Conservation (phyloP, 176 grass and related monocot genomes). For the Oryza coarctata region DNA sequence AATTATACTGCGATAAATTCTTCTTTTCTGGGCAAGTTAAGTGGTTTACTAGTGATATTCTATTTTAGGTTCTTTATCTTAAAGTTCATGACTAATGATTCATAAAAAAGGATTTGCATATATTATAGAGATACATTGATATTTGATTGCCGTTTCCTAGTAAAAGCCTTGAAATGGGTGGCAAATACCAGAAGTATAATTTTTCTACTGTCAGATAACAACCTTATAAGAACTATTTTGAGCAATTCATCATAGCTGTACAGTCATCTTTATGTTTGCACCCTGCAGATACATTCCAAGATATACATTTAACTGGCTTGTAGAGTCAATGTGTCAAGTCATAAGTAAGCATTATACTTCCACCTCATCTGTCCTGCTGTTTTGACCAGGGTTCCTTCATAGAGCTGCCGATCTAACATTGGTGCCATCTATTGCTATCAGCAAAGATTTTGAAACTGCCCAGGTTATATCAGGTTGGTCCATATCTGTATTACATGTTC, state of each 20-base stretch:
- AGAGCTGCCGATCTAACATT: slow-evolving; percentile 86
- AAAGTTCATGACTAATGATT: background rate
- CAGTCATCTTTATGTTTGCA: background rate
- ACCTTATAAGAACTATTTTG: background rate
- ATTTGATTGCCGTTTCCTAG: background rate
- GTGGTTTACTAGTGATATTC: background rate
- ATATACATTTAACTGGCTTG: slow-evolving; percentile 99
- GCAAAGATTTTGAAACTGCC: slow-evolving; percentile 79
- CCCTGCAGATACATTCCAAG: slow-evolving; percentile 87
- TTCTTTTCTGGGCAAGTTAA: background rate
- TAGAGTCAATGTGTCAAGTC: slow-evolving; percentile 92
- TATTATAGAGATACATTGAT: background rate
- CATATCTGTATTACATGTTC: background rate
- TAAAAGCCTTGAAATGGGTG: background rate
- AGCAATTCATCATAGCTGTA: background rate
- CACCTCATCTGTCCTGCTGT: background rate
- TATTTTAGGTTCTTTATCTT: background rate
- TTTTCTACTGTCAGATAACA: too few species aligned
- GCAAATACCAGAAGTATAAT: background rate
- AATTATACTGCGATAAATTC: background rate
- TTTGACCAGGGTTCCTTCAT: slow-evolving; percentile 75
- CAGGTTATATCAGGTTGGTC: slow-evolving; percentile 71
- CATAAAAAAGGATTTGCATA: background rate
- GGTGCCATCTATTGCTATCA: slow-evolving; percentile 82
- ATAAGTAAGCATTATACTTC: slow-evolving; percentile 64